These are phyloP conservation scores for Yamadazyma akitaensis DNA, from an alignment of 805 yeast species.

Conservation along the genomic window DNA sequence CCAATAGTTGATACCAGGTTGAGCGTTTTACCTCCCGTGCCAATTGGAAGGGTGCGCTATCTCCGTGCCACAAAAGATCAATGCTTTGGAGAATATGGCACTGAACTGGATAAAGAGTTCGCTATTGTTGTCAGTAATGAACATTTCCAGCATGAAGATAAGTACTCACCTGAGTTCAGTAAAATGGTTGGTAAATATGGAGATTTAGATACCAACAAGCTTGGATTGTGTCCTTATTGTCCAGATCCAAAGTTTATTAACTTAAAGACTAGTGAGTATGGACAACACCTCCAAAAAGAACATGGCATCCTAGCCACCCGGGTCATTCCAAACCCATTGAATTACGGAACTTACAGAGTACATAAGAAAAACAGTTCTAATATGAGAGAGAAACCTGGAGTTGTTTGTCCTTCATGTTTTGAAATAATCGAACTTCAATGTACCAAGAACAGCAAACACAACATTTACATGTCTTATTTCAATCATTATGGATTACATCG, in stretches of 20 bases:
- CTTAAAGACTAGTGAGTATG: conserved; percentile 6
- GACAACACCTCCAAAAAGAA: conserved; percentile 3
- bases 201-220: neutral
- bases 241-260: conserved; percentile 1
- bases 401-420: conserved; percentile 6
- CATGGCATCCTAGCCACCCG: conserved; percentile 6
- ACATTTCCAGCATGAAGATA: conserved; percentile 2
- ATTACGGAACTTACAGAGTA: conserved; percentile 2
- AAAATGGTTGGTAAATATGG: neutral
- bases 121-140: conserved; percentile 3
- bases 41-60: conserved; percentile 3
- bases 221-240: conserved; percentile 9
- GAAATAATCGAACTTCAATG: conserved; percentile 5
- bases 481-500: conserved; percentile 4
- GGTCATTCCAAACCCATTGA: conserved; percentile 7
- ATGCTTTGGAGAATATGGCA: conserved; percentile 1
- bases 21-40: neutral
- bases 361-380: conserved; percentile 3
- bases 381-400: conserved; percentile 1
- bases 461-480: conserved; percentile 3
- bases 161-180: conserved; percentile 6
- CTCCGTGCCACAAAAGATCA: conserved; percentile 3
- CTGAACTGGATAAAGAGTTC: neutral
- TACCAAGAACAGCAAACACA: neutral
- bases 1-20: conserved; percentile 3